Evolutionary conservation across 2,329 filamentous ascomycete genomes (phyloP).

Genomic region (Pseudogymnoascus sp.): DNA sequence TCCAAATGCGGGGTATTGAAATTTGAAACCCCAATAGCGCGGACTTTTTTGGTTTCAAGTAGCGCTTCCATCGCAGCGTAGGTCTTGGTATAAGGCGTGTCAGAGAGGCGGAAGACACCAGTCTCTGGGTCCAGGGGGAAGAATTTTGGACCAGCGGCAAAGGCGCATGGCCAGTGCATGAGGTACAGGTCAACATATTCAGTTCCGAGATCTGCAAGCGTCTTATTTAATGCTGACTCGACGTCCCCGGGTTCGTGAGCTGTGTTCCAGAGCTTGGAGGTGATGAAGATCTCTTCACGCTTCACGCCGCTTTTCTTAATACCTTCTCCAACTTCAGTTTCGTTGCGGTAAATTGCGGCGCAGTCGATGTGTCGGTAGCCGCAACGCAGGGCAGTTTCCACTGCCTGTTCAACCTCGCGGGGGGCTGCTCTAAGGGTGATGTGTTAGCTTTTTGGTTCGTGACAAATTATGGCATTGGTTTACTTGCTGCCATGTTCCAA

Average conservation of each 20-base stretch:
- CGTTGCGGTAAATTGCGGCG: constrained; percentile 40
- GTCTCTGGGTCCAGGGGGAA: constrained; percentile 24
- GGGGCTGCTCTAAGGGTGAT: constrained; percentile 17
- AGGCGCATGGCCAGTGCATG: constrained; percentile 34
- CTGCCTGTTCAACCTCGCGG: constrained; percentile 35
- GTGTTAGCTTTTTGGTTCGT: constrained; percentile 20
- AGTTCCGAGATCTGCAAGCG: constrained; percentile 31
- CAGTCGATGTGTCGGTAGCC: constrained; percentile 44
- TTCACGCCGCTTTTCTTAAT: constrained; percentile 34
- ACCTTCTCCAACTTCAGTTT: constrained; percentile 36
- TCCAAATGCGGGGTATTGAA: constrained; percentile 40
- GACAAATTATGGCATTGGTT: not conserved
- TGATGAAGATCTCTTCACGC: constrained; percentile 40
- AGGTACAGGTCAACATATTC: constrained; percentile 36
- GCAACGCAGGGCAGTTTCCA: constrained; percentile 41
- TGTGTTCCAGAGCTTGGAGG: constrained; percentile 56
- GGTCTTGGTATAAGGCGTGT: constrained; percentile 38
- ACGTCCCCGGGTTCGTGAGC: constrained; percentile 30
- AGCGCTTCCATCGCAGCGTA: constrained; percentile 53
- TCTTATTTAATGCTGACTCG: constrained; percentile 27
- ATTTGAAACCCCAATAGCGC: constrained; percentile 56
- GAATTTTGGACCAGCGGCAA: constrained; percentile 20
- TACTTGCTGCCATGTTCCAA: constrained; percentile 38
- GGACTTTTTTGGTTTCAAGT: constrained; percentile 44
- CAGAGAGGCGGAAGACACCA: constrained; percentile 19